A percentile compares a stretch with the other conserved stretches of the same genome.
phyloP scores from a whole-genome alignment of 208 protist genomes.

The Leishmania martiniquensis region DNA sequence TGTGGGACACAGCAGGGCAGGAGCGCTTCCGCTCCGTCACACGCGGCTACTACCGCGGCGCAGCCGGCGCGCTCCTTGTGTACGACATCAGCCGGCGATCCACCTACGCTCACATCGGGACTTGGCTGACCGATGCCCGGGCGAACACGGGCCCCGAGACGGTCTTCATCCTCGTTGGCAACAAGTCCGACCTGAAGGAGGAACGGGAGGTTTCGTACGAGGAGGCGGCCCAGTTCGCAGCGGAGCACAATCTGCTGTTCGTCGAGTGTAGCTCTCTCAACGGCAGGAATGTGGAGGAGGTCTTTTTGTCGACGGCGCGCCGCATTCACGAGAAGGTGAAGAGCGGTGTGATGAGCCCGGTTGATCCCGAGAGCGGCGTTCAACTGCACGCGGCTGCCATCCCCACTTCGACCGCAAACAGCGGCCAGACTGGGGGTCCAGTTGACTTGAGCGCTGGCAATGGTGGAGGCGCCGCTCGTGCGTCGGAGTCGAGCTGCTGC shows the following conservation, averaged over 20 bases:
- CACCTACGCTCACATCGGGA: slow-evolving; percentile 89
- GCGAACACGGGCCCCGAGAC: slow-evolving; percentile 85
- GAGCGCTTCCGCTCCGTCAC: slow-evolving; percentile 94
- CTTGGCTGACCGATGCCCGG: slow-evolving; percentile 96
- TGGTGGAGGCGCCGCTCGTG: slow-evolving; percentile 3
- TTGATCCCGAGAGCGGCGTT: slow-evolving; percentile 78
- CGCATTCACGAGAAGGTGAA: slow-evolving; percentile 96
- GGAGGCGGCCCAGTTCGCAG: slow-evolving; percentile 95
- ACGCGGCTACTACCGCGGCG: slow-evolving; percentile 96
- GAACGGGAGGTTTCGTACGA: slow-evolving; percentile 96
- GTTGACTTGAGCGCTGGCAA: slow-evolving; percentile 11
- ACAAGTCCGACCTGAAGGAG: slow-evolving; percentile 96
- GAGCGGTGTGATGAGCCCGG: slow-evolving; percentile 88
- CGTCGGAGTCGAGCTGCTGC: slow-evolving; percentile 23
- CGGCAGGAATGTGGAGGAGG: slow-evolving; percentile 94
- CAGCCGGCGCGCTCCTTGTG: slow-evolving; percentile 95
- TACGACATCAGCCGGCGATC: slow-evolving; percentile 95
- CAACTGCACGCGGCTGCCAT: slow-evolving; percentile 72
- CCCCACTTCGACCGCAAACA: slow-evolving; percentile 20
- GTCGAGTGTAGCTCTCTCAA: slow-evolving; percentile 94
- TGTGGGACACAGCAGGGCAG: slow-evolving; percentile 97
- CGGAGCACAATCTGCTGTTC: slow-evolving; percentile 96
- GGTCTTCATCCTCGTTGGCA: slow-evolving; percentile 94
- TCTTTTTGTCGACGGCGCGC: slow-evolving; percentile 93
- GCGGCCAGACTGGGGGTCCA: slow-evolving; percentile 7